Evolutionary conservation across 352 stramenopile genomes (phyloP).

Genomic region (Phytophthora melonis): DNA sequence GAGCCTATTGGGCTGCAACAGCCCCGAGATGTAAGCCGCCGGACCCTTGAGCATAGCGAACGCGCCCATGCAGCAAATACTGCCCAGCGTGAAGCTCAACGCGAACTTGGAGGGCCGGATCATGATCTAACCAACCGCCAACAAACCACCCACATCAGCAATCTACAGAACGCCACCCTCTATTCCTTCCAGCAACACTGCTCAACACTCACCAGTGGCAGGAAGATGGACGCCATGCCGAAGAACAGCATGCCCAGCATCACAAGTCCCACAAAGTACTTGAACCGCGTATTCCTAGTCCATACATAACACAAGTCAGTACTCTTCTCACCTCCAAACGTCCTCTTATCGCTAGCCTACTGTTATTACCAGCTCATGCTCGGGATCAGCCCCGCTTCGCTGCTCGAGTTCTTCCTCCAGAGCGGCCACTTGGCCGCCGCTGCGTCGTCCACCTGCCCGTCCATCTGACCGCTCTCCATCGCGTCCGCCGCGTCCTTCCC

Average conservation of each 20-base stretch:
- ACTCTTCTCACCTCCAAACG: background rate
- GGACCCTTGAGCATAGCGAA: conserved; percentile 85
- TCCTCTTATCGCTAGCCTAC: too few species aligned
- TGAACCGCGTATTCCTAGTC: conserved; percentile 77
- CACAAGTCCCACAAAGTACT: conserved; percentile 81
- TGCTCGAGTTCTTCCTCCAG: conserved; percentile 51
- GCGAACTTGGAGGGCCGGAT: conserved; percentile 86
- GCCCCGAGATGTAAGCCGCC: conserved; percentile 56
- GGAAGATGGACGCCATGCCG: conserved; percentile 83
- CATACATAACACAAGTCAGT: too few species aligned
- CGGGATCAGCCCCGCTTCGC: conserved; percentile 44
- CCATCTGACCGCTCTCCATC: conserved; percentile 57
- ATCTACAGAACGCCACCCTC: background rate
- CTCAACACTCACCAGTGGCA: conserved; percentile 53
- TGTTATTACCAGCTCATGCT: conserved; percentile 63
- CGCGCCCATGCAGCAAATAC: conserved; percentile 76
- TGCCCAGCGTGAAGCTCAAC: conserved; percentile 84
- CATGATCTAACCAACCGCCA: conserved; percentile 61
- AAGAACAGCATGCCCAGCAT: conserved; percentile 84
- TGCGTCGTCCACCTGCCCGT: conserved; percentile 31
- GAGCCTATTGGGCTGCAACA: conserved; percentile 74
- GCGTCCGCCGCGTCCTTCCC: conserved; percentile 40
- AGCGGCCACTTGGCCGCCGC: conserved; percentile 47
- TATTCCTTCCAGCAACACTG: background rate
- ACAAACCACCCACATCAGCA: too few species aligned